Percentiles rank a stretch among this genome's conserved stretches.
Evolutionary conservation across 495 filamentous ascomycete species (phyloP).

Genomic region (Penicillium arizonense): DNA sequence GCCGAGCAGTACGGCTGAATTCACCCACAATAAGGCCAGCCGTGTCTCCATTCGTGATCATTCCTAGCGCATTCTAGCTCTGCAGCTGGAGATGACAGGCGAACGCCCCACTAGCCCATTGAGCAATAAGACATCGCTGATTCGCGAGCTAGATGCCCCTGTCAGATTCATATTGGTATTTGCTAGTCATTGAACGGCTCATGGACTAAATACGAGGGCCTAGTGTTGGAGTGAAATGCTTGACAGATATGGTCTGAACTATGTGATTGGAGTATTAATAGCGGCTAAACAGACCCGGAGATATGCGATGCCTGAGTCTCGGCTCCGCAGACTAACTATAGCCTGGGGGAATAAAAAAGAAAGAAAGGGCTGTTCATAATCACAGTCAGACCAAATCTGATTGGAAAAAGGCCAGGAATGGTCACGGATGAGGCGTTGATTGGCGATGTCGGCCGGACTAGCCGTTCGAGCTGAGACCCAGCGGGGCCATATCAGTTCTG

Average conservation of each 20-base stretch:
- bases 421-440: constrained; percentile 8
- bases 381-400: not conserved
- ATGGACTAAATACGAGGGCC: not conserved
- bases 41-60: constrained; percentile 6
- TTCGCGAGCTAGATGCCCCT: constrained; percentile 16
- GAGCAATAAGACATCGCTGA: constrained; percentile 14
- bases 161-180: constrained; percentile 1
- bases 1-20: constrained; percentile 18
- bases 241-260: not conserved
- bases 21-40: constrained; percentile 3
- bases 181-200: not conserved
- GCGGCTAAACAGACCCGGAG: not conserved
- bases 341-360: not conserved
- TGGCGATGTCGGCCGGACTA: constrained; percentile 11
- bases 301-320: constrained; percentile 1
- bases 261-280: constrained; percentile 4
- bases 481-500: constrained; percentile 1
- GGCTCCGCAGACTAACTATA: not conserved
- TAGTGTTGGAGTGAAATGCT: not conserved
- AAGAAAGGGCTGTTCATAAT: not conserved
- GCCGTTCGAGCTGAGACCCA: constrained; percentile 11
- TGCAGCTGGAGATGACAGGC: constrained; percentile 11
- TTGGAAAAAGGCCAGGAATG: not conserved
- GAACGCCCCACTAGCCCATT: constrained; percentile 15
- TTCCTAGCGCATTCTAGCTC: not conserved